Conservation (phyloP, 2,329 filamentous ascomycete species). For the Hirsutella thompsonii region DNA sequence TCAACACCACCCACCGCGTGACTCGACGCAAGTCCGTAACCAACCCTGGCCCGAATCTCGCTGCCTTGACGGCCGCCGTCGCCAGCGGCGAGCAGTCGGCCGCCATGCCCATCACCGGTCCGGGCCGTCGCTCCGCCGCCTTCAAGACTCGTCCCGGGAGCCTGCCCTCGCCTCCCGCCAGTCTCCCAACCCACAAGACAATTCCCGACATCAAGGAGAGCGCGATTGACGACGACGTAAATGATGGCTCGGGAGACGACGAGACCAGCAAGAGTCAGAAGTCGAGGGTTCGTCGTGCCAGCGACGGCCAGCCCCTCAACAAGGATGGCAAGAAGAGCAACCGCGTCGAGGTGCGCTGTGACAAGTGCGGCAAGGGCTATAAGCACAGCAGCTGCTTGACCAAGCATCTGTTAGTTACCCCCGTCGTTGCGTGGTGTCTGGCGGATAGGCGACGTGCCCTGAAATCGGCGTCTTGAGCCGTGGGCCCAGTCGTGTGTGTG, state of each 20-base stretch:
- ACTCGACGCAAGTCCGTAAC: conserved; percentile 91
- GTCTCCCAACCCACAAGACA: conserved; percentile 48
- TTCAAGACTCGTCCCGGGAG: conserved; percentile 50
- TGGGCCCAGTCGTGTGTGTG: not conserved
- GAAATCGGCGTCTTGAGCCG: conserved; percentile 7
- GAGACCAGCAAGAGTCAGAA: conserved; percentile 34
- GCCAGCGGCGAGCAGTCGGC: conserved; percentile 49
- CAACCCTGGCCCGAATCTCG: conserved; percentile 57
- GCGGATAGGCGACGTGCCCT: conserved; percentile 2
- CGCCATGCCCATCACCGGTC: conserved; percentile 43
- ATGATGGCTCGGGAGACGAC: conserved; percentile 43
- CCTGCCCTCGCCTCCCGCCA: conserved; percentile 52
- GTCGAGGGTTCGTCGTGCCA: conserved; percentile 49
- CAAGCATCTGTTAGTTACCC: conserved; percentile 90
- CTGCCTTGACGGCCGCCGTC: conserved; percentile 61
- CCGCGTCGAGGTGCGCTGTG: conserved; percentile 81
- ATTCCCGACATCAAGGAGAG: conserved; percentile 42
- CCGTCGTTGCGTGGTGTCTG: not conserved
- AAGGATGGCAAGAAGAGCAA: conserved; percentile 79
- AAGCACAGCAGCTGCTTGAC: conserved; percentile 99
- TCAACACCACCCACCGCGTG: conserved; percentile 74
- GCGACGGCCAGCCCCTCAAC: conserved; percentile 71
- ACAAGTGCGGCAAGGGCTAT: conserved; percentile 98
- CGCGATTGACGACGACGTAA: conserved; percentile 57
- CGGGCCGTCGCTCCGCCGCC: conserved; percentile 52